Percentiles rank a stretch among this genome's conserved stretches.
Conservation (phyloP, 1,139 yeast genomes). For the Insectozyma bohioensis region DNA sequence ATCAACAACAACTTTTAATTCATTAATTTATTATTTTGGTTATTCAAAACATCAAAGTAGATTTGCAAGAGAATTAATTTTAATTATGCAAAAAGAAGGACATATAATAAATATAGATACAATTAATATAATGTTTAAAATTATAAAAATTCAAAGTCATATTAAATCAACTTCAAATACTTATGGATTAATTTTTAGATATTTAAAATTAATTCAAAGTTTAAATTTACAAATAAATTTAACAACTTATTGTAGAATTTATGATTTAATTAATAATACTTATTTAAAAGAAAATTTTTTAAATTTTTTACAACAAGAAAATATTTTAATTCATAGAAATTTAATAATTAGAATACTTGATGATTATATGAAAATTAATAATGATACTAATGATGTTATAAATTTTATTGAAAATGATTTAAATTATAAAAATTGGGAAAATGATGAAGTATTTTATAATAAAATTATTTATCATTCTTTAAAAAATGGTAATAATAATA, state of each 20-base stretch:
- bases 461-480: conserved; percentile 27
- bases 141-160: conserved; percentile 32
- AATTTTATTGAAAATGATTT: conserved; percentile 37
- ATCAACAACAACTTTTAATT: conserved; percentile 40
- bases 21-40: conserved; percentile 44
- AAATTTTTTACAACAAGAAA: conserved; percentile 29
- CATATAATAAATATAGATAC: conserved; percentile 42
- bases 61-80: conserved; percentile 41
- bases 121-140: conserved; percentile 36
- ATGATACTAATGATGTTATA: conserved; percentile 25
- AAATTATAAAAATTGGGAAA: conserved; percentile 28
- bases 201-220: conserved; percentile 28
- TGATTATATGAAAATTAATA: conserved; percentile 35
- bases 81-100: conserved; percentile 46
- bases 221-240: conserved; percentile 34
- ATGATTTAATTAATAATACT: conserved; percentile 38
- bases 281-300: conserved; percentile 39
- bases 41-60: conserved; percentile 41
- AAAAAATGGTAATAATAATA: background rate
- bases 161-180: conserved; percentile 36
- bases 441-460: conserved; percentile 29
- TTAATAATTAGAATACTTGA: conserved; percentile 33
- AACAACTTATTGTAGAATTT: conserved; percentile 38
- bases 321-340: conserved; percentile 32
- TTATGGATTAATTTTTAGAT: conserved; percentile 29